Percentiles rank a stretch among this genome's conserved stretches.
phyloP scores from a whole-genome alignment of 2,329 filamentous ascomycete genomes.

The Ceratocystiopsis minuta region DNA sequence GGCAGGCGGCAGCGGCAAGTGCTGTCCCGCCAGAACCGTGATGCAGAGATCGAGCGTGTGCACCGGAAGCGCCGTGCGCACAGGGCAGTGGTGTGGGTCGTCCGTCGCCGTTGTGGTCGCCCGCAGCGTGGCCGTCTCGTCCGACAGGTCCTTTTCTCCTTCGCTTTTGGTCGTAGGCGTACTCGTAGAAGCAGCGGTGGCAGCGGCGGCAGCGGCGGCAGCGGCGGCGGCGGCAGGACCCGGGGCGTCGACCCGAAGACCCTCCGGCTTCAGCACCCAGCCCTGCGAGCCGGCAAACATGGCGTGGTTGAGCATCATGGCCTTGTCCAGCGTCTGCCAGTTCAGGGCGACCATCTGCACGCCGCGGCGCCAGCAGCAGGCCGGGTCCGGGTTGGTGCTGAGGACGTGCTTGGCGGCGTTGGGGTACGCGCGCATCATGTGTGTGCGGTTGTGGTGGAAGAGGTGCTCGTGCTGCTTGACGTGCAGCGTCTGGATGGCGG shows the following conservation, averaged over 20 bases:
- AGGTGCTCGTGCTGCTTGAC: slow-evolving; percentile 53
- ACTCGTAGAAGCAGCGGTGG: too few species aligned
- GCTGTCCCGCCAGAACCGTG: slow-evolving; percentile 58
- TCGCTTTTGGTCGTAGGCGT: too few species aligned
- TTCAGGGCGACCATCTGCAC: slow-evolving; percentile 98
- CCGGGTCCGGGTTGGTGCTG: slow-evolving; percentile 89
- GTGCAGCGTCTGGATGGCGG: slow-evolving; percentile 43
- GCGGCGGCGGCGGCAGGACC: slow-evolving; percentile 5
- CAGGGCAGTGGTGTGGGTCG: slow-evolving; percentile 12
- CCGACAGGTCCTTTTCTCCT: slow-evolving; percentile 5
- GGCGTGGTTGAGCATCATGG: slow-evolving; percentile 90
- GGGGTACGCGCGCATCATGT: slow-evolving; percentile 85
- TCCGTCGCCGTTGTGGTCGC: too few species aligned
- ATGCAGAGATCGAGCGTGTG: slow-evolving; percentile 48
- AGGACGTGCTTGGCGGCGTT: slow-evolving; percentile 51
- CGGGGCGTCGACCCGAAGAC: slow-evolving; percentile 37
- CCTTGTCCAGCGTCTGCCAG: slow-evolving; percentile 87
- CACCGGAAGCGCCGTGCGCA: slow-evolving; percentile 28
- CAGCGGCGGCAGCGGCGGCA: too few species aligned
- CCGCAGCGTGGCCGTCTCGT: neutral
- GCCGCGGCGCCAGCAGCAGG: slow-evolving; percentile 78
- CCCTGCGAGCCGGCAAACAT: slow-evolving; percentile 84
- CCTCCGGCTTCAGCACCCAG: slow-evolving; percentile 69
- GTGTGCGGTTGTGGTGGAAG: slow-evolving; percentile 72
- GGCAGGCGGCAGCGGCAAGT: slow-evolving; percentile 42